Conservation (phyloP, 2,329 filamentous ascomycete genomes). For the Gliomastix tumulicola region DNA sequence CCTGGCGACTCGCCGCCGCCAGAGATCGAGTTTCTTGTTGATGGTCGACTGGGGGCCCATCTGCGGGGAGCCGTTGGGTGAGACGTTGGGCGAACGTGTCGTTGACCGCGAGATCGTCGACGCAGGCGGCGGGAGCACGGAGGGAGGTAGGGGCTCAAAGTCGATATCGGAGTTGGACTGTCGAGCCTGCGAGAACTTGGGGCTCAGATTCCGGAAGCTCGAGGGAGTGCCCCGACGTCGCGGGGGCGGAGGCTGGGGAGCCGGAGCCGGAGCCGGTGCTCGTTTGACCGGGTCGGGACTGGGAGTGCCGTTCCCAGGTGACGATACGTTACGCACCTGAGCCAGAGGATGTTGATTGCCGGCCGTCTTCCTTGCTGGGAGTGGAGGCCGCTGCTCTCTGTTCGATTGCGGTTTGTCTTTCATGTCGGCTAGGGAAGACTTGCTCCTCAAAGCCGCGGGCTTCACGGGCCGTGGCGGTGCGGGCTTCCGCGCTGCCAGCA, state of each 20-base stretch:
- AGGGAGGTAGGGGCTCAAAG: constrained; percentile 29
- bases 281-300: too few relatives aligned
- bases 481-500: constrained; percentile 20
- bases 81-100: constrained; percentile 20
- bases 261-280: too few relatives aligned
- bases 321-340: not conserved
- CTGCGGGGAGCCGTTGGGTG: constrained; percentile 25
- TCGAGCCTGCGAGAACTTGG: constrained; percentile 6
- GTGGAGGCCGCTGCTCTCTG: too few relatives aligned
- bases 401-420: constrained; percentile 13
- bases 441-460: constrained; percentile 45
- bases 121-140: constrained; percentile 23
- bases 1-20: constrained; percentile 59
- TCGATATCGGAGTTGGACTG: constrained; percentile 30
- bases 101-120: constrained; percentile 14
- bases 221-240: constrained; percentile 25
- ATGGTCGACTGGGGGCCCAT: constrained; percentile 22
- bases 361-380: constrained; percentile 26
- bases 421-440: constrained; percentile 20
- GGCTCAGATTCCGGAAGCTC: constrained; percentile 16
- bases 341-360: constrained; percentile 8
- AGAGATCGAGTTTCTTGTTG: constrained; percentile 68
- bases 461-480: constrained; percentile 53
- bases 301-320: too few relatives aligned
- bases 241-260: constrained; percentile 5